A percentile compares a stretch with the other conserved stretches of the same genome.
Conservation (phyloP, 768 basidiomycete species). For the Collybiopsis luxurians region DNA sequence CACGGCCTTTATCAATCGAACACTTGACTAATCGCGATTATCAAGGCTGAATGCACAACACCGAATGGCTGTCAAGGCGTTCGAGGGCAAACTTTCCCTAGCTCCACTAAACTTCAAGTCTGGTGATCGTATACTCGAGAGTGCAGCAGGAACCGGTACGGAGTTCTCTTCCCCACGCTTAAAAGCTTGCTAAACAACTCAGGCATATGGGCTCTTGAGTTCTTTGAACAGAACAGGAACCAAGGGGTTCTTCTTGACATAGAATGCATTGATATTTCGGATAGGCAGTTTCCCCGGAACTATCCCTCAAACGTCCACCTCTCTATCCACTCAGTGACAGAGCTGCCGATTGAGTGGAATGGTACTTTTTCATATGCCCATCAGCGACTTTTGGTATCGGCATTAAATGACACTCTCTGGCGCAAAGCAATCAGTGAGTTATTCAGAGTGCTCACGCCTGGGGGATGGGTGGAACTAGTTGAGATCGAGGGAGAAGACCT, state of each 20-base stretch:
- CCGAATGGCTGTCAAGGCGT: background rate
- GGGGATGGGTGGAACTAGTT: constrained; percentile 17
- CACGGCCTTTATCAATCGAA: too few species aligned
- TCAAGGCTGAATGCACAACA: background rate
- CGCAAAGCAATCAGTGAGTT: constrained; percentile 11
- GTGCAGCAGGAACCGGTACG: background rate
- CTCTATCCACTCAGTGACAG: constrained; percentile 11
- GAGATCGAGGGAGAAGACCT: constrained; percentile 10
- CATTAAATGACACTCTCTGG: constrained; percentile 16
- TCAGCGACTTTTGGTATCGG: constrained; percentile 19
- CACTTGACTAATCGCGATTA: too few species aligned
- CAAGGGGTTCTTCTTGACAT: background rate
- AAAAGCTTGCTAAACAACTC: background rate
- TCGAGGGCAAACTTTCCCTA: background rate
- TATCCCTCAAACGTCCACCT: constrained; percentile 14
- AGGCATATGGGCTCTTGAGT: constrained; percentile 1
- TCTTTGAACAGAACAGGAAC: background rate
- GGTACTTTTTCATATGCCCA: constrained; percentile 16
- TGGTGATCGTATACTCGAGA: background rate
- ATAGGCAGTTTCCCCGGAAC: background rate
- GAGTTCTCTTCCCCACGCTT: background rate
- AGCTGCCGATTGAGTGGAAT: constrained; percentile 16
- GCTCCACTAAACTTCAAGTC: background rate
- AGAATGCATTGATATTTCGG: background rate
- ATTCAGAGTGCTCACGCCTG: constrained; percentile 5